A percentile compares a stretch with the other conserved stretches of the same genome.
Evolutionary conservation across 2,329 filamentous ascomycete genomes (phyloP).

Genomic region (Zasmidium cellare): DNA sequence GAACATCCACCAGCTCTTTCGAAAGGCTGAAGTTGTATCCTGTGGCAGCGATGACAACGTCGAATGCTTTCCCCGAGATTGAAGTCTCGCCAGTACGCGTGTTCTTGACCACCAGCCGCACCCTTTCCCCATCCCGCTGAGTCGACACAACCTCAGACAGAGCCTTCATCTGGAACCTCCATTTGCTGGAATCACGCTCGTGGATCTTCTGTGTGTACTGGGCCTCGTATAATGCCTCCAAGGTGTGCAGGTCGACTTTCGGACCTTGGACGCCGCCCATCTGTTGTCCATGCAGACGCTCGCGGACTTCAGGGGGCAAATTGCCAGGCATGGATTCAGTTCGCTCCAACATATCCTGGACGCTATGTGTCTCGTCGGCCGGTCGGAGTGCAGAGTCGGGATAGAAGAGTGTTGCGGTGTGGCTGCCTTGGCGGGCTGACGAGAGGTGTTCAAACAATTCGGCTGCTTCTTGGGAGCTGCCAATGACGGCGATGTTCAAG

Average conservation of each 20-base stretch:
- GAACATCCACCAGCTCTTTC: constrained; percentile 14
- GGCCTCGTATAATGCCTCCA: constrained; percentile 24
- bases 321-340: constrained; percentile 11
- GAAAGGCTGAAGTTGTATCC: constrained; percentile 19
- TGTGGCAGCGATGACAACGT: constrained; percentile 24
- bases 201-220: constrained; percentile 27
- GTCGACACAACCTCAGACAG: constrained; percentile 18
- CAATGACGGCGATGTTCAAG: constrained; percentile 26
- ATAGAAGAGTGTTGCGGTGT: constrained; percentile 25
- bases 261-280: constrained; percentile 11
- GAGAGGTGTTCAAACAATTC: constrained; percentile 27
- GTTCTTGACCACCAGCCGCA: constrained; percentile 17
- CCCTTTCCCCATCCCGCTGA: constrained; percentile 9
- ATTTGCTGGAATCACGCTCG: constrained; percentile 18
- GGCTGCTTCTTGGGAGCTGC: constrained; percentile 26
- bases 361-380: constrained; percentile 21
- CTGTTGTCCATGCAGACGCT: constrained; percentile 10
- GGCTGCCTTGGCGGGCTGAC: constrained; percentile 16
- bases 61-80: constrained; percentile 14
- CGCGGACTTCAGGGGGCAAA: constrained; percentile 23
- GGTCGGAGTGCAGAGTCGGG: constrained; percentile 25
- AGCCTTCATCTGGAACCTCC: constrained; percentile 22
- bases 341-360: constrained; percentile 15
- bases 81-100: constrained; percentile 15
- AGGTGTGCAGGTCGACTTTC: constrained; percentile 22